A percentile compares a stretch with the other conserved stretches of the same genome.
Evolutionary conservation across 2,329 filamentous ascomycete genomes (phyloP).

Genomic region (Cordyceps fumosorosea): DNA sequence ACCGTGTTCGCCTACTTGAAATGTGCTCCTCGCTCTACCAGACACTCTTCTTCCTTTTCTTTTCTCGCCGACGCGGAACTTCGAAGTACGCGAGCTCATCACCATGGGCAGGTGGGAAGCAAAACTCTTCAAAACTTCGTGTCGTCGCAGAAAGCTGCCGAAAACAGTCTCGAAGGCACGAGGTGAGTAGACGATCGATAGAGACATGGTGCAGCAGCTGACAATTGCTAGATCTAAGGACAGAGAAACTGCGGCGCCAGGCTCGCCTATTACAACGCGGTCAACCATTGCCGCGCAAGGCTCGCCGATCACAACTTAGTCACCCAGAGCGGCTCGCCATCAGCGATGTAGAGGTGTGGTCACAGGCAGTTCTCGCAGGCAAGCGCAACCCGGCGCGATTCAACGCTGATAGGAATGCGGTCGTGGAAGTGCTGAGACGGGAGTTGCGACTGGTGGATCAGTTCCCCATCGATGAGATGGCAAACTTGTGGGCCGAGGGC

Average conservation of each 20-base stretch:
- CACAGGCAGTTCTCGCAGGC: neutral
- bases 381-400: neutral
- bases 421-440: neutral
- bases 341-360: neutral
- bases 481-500: neutral
- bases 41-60: neutral
- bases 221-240: neutral
- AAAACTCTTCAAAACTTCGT: neutral
- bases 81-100: neutral
- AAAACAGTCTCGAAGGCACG: neutral
- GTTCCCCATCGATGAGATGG: neutral
- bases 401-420: neutral
- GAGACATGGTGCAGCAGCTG: neutral
- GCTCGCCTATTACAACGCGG: neutral
- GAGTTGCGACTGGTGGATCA: neutral
- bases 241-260: neutral
- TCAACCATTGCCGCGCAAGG: neutral
- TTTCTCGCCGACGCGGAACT: neutral
- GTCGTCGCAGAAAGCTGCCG: neutral
- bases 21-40: too few species aligned
- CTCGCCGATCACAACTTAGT: neutral
- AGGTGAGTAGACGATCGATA: neutral
- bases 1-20: too few species aligned
- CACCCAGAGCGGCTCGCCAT: neutral
- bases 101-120: neutral